phyloP scores from a whole-genome alignment of 148 eudicot genomes.

The Talinum fruticosum region DNA sequence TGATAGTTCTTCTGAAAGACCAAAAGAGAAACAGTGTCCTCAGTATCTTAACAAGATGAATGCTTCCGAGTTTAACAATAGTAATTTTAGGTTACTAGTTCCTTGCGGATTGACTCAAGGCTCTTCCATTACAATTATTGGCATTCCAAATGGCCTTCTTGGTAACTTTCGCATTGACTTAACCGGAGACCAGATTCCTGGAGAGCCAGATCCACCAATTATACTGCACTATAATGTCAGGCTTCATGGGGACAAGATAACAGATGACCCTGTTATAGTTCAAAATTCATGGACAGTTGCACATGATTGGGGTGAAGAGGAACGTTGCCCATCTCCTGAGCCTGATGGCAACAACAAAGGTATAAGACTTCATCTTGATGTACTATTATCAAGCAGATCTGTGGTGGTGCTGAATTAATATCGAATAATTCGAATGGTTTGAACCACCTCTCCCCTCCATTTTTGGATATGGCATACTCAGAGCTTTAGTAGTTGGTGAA shows the following conservation, averaged over 20 bases:
- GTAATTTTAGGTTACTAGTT: conserved; percentile 58
- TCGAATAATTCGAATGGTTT: not conserved
- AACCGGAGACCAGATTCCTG: conserved; percentile 87
- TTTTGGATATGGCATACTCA: not conserved
- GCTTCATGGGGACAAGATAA: conserved; percentile 86
- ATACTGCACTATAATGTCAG: conserved; percentile 93
- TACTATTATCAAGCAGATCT: not conserved
- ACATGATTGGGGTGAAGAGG: conserved; percentile 97
- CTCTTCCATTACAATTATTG: conserved; percentile 85
- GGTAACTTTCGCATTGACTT: conserved; percentile 84
- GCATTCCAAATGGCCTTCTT: conserved; percentile 82
- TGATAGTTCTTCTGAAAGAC: conserved; percentile 44
- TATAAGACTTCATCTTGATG: conserved; percentile 16
- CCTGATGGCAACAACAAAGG: conserved; percentile 71
- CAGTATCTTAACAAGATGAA: conserved; percentile 81
- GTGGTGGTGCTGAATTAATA: not conserved
- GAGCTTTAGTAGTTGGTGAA: not conserved
- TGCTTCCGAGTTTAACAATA: conserved; percentile 54
- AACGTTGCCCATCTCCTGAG: conserved; percentile 77
- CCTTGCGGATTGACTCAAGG: conserved; percentile 98
- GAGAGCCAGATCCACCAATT: conserved; percentile 93
- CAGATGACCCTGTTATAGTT: conserved; percentile 92
- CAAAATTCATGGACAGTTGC: conserved; percentile 96
- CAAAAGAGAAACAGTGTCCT: conserved; percentile 93
- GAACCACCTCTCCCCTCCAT: no score